A percentile compares a stretch with the other conserved stretches of the same genome.
Conservation (phyloP, 2,329 filamentous ascomycete genomes). For the Trichothecium sympodiale region DNA sequence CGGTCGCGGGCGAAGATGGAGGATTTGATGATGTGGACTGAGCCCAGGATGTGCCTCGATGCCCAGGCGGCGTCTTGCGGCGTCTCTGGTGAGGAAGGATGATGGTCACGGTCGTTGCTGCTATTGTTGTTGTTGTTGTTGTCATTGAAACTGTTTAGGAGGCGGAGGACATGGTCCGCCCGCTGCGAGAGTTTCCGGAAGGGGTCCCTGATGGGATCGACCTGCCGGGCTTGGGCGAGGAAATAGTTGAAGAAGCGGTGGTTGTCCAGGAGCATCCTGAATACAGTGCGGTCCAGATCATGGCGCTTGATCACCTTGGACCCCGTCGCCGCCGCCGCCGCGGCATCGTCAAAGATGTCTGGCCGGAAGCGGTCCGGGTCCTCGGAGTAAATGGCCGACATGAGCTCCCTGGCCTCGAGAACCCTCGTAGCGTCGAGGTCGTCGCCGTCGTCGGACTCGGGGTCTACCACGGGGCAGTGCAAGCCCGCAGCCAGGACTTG, state of each 20-base stretch:
- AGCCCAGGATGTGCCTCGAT: slow-evolving; percentile 31
- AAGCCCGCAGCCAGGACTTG: slow-evolving; percentile 39
- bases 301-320: slow-evolving; percentile 22
- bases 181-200: slow-evolving; percentile 38
- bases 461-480: slow-evolving; percentile 31
- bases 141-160: slow-evolving; percentile 17
- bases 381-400: slow-evolving; percentile 28
- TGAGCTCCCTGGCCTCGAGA: slow-evolving; percentile 39
- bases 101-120: not conserved
- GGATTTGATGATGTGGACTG: slow-evolving; percentile 29
- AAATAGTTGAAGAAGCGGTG: slow-evolving; percentile 45
- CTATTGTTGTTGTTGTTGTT: not conserved
- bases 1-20: slow-evolving; percentile 25
- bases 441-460: slow-evolving; percentile 14
- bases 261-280: slow-evolving; percentile 42
- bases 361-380: slow-evolving; percentile 31
- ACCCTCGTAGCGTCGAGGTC: slow-evolving; percentile 24
- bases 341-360: slow-evolving; percentile 27
- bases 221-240: slow-evolving; percentile 30
- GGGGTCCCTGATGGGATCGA: slow-evolving; percentile 31
- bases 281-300: slow-evolving; percentile 39
- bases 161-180: slow-evolving; percentile 32
- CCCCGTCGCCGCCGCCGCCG: slow-evolving; percentile 4
- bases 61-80: slow-evolving; percentile 34
- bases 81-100: not conserved